A percentile compares a stretch with the other conserved stretches of the same genome.
Conservation (phyloP, 257 asterid genomes). For the Plantago ovata region DNA sequence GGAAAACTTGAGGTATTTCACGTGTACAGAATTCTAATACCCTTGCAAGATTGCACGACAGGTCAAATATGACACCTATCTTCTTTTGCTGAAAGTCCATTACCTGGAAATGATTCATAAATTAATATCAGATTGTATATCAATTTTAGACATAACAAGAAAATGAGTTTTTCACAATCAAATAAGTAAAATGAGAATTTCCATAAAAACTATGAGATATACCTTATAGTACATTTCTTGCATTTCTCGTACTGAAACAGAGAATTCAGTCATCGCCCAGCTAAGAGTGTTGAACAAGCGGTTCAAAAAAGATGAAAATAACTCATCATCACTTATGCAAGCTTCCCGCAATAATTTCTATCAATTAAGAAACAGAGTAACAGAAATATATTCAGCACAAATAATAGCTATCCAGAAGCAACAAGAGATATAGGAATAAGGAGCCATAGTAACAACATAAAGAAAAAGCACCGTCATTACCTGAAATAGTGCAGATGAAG, state of each 20-base stretch:
- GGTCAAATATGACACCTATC: slow-evolving; percentile 84
- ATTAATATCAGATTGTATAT: slow-evolving; percentile 9
- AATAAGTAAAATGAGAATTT: slow-evolving; percentile 1
- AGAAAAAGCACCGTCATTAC: slow-evolving; percentile 30
- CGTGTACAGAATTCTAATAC: slow-evolving; percentile 81
- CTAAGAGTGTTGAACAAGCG: slow-evolving; percentile 85
- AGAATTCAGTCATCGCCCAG: slow-evolving; percentile 98
- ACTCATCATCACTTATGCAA: slow-evolving; percentile 57
- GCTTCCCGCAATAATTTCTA: slow-evolving; percentile 82
- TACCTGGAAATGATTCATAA: slow-evolving; percentile 39
- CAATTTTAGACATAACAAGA: not conserved
- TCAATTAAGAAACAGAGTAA: slow-evolving; percentile 11
- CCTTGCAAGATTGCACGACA: slow-evolving; percentile 88
- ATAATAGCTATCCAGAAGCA: slow-evolving; percentile 11
- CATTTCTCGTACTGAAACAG: slow-evolving; percentile 87
- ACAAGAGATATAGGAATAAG: not conserved
- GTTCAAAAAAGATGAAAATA: slow-evolving; percentile 85
- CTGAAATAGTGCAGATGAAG: slow-evolving; percentile 79
- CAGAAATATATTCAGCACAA: slow-evolving; percentile 15
- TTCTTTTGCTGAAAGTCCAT: slow-evolving; percentile 88
- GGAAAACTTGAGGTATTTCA: slow-evolving; percentile 84
- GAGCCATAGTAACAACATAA: not conserved
- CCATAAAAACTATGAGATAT: slow-evolving; percentile 9
- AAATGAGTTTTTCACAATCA: too few species aligned
- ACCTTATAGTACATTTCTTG: slow-evolving; percentile 85